These are phyloP conservation scores for Phaffia australis DNA, from an alignment of 768 basidiomycete genomes.

Conservation along the genomic window DNA sequence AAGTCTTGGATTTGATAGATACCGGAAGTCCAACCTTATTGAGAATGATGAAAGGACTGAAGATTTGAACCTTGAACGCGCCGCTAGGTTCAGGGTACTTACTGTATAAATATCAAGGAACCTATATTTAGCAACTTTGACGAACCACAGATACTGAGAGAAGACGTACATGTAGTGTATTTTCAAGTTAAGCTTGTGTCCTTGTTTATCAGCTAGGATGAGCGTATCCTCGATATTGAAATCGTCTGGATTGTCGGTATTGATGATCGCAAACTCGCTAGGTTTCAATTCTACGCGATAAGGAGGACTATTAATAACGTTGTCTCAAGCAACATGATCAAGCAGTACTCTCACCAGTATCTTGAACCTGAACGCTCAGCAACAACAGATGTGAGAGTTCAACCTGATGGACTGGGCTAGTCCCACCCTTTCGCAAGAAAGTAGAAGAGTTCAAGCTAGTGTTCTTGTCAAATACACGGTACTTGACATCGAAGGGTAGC, in stretches of 20 bases:
- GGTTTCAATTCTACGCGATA: constrained; percentile 61
- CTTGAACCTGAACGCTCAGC: constrained; percentile 75
- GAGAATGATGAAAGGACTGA: constrained; percentile 73
- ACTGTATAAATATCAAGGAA: constrained; percentile 23
- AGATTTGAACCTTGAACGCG: constrained; percentile 91
- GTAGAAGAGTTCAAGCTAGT: constrained; percentile 88
- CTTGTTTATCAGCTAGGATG: constrained; percentile 58
- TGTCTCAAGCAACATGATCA: neutral
- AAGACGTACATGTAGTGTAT: constrained; percentile 77
- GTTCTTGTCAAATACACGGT: constrained; percentile 94
- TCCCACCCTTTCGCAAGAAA: constrained; percentile 80
- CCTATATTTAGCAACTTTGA: no score
- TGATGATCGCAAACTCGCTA: constrained; percentile 95
- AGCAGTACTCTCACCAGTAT: constrained; percentile 53
- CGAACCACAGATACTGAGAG: neutral
- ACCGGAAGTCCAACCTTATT: constrained; percentile 90
- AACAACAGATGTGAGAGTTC: constrained; percentile 81
- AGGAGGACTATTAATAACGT: neutral
- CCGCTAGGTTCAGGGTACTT: constrained; percentile 77
- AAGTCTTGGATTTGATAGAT: constrained; percentile 49
- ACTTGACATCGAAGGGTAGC: constrained; percentile 84
- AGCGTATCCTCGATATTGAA: constrained; percentile 68
- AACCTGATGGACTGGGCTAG: constrained; percentile 93
- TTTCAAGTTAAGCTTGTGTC: constrained; percentile 64
- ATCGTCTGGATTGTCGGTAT: constrained; percentile 80